These are phyloP conservation scores for Micromonas pusilla DNA, from an alignment of 139 green algal genomes.

Conservation along the genomic window DNA sequence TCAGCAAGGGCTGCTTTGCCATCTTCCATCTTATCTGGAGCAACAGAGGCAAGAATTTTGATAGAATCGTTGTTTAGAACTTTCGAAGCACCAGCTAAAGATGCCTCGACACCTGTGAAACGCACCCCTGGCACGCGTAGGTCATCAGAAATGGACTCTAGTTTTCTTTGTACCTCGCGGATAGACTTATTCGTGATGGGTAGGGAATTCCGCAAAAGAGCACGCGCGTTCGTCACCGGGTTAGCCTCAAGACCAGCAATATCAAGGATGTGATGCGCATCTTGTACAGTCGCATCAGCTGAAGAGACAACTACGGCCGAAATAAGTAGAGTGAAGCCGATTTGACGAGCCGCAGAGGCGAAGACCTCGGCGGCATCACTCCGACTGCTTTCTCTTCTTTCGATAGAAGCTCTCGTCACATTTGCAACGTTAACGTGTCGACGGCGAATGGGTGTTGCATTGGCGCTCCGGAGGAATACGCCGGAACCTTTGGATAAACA, in stretches of 20 bases:
- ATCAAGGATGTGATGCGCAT: no score
- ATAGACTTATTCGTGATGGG: constrained; percentile 91
- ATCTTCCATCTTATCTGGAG: constrained; percentile 5
- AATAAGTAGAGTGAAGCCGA: no score
- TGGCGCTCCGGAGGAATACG: no score
- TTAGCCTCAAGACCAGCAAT: constrained; percentile 14
- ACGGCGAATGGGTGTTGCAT: no score
- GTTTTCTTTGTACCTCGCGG: constrained; percentile 68
- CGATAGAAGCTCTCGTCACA: no score
- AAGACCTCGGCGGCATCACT: no score
- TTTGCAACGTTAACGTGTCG: no score
- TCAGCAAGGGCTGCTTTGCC: constrained; percentile 14
- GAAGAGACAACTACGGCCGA: no score
- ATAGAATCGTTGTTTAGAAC: constrained; percentile 16
- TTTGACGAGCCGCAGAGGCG: no score
- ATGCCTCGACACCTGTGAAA: constrained; percentile 23
- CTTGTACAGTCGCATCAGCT: no score
- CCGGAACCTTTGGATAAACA: no score
- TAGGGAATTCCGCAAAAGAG: constrained; percentile 88
- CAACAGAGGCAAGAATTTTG: constrained; percentile 21
- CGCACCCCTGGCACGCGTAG: constrained; percentile 70
- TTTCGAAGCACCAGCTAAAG: constrained; percentile 18
- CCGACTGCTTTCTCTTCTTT: no score
- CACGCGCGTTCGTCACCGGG: constrained; percentile 57
- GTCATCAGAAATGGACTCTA: constrained; percentile 83